Base-by-base conservation (phyloP, 345 rosid species). In the Ailanthus altissimus region DNA sequence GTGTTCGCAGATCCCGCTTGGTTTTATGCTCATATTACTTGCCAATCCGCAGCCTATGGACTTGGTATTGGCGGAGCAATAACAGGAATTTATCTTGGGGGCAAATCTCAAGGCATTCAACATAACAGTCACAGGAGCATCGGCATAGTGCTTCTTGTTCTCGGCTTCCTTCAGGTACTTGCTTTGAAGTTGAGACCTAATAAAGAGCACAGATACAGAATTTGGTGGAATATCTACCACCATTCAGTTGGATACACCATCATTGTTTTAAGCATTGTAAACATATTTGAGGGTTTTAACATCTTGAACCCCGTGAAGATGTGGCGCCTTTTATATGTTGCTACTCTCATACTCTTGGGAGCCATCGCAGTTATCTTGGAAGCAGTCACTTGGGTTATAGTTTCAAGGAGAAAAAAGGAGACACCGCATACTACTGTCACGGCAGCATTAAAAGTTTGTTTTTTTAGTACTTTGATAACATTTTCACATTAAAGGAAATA, bases 171-270 rank as follows among this genome's bases (percentile, higher is more conserved):
- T 63, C 59, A 81, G 80, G 78, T 78, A n/a, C 59, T 74, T 15
- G 83, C 82, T 0, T 72, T 76, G 71, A 60, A 79, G 2, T 21
- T 73, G 56, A 66, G 87, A 59, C 87, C 87, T 7, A 73, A 81
- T 58, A 77, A 77, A 64, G 85, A 79, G 56, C 78, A 77, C 79
- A 81, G 79, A 76, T 78, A 73, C 71, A 70, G 85, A 47, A 0
- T 72, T 3, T 79, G 79, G 74, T 84, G 84, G 84, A 79, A 81
- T 70, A 53, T 77, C 0, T 81, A 75, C 75, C 87, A 79, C 75
- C 60, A 74, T 50, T 0, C 76, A 13, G 56, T 74, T 13, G 87
- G 85, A 10, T 84, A 78, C 77, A 58, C 83, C 0, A 77, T 78
- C 6, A 79, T 81, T 32, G 5, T 40, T 54, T 69, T 81, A 50